These are phyloP conservation scores for Aspergillus neoniger DNA, from an alignment of 2,329 filamentous ascomycete genomes.

Conservation along the genomic window DNA sequence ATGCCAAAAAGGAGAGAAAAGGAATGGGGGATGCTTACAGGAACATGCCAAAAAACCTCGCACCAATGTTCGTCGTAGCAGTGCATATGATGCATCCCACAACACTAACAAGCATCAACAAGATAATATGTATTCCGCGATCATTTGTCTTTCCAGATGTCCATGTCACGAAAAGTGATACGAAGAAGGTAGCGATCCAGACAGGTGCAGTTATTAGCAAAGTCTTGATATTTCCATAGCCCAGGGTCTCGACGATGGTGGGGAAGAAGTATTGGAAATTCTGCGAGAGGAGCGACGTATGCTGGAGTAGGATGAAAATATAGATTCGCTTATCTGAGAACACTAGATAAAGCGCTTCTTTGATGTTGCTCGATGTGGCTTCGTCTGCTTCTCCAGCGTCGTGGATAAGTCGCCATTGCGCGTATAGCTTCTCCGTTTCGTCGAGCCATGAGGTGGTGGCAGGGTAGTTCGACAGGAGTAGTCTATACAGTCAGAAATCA, in stretches of 20 bases:
- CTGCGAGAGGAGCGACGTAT: slow-evolving; percentile 52
- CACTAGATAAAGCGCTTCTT: slow-evolving; percentile 47
- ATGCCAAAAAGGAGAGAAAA: neutral
- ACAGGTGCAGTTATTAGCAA: slow-evolving; percentile 52
- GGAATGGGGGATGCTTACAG: slow-evolving; percentile 33
- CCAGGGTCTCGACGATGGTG: slow-evolving; percentile 62
- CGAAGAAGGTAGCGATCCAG: slow-evolving; percentile 59
- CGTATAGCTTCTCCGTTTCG: slow-evolving; percentile 55
- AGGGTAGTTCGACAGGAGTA: slow-evolving; percentile 54
- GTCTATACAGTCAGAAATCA: slow-evolving; percentile 32
- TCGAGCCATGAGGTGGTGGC: slow-evolving; percentile 56
- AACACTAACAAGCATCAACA: slow-evolving; percentile 54
- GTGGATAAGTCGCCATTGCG: slow-evolving; percentile 54
- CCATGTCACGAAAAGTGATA: slow-evolving; percentile 58
- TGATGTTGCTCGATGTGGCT: slow-evolving; percentile 44
- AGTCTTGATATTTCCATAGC: slow-evolving; percentile 53
- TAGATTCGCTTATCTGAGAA: slow-evolving; percentile 36
- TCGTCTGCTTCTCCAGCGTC: slow-evolving; percentile 52
- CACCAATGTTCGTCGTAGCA: slow-evolving; percentile 52
- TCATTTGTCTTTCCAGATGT: slow-evolving; percentile 58
- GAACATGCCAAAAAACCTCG: slow-evolving; percentile 65
- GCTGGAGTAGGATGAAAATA: slow-evolving; percentile 50
- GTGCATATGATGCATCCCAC: slow-evolving; percentile 60
- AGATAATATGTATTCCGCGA: slow-evolving; percentile 59
- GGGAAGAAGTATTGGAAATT: slow-evolving; percentile 69